Percentiles rank a stretch among this genome's conserved stretches.
phyloP scores from a whole-genome alignment of 2,329 filamentous ascomycete species.

The Cadophora luteo-olivacea region DNA sequence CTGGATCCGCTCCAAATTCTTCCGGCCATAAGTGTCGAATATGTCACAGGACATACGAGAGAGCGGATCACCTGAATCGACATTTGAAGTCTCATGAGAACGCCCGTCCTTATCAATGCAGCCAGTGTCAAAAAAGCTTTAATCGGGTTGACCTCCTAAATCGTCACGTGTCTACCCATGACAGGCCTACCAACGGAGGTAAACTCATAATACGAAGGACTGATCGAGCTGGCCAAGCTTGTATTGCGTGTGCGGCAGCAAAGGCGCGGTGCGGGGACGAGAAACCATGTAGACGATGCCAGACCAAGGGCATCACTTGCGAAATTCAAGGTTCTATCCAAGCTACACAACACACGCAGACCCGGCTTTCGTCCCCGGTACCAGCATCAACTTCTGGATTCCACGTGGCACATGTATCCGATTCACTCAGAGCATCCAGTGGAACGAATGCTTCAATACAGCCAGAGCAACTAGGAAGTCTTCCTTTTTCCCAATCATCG shows the following conservation, averaged over 20 bases:
- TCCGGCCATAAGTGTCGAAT: conserved; percentile 30
- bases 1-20: not conserved
- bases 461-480: not conserved
- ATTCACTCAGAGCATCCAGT: not conserved
- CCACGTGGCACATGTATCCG: not conserved
- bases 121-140: conserved; percentile 33
- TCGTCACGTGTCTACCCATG: conserved; percentile 31
- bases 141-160: conserved; percentile 32
- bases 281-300: conserved; percentile 15
- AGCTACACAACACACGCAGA: not conserved
- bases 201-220: not conserved
- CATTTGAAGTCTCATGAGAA: conserved; percentile 35
- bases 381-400: not conserved
- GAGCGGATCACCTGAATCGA: conserved; percentile 30
- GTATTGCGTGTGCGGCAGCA: conserved; percentile 15
- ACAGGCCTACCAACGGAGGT: conserved; percentile 14
- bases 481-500: not conserved
- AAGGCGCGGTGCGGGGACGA: conserved; percentile 11
- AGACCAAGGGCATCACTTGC: conserved; percentile 14
- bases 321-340: not conserved
- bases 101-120: conserved; percentile 32
- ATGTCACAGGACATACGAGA: conserved; percentile 33
- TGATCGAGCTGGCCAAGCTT: conserved; percentile 15
- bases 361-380: not conserved
- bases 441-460: not conserved